These are phyloP conservation scores for Solanum neorickii DNA, from an alignment of 257 asterid species.

Conservation along the genomic window DNA sequence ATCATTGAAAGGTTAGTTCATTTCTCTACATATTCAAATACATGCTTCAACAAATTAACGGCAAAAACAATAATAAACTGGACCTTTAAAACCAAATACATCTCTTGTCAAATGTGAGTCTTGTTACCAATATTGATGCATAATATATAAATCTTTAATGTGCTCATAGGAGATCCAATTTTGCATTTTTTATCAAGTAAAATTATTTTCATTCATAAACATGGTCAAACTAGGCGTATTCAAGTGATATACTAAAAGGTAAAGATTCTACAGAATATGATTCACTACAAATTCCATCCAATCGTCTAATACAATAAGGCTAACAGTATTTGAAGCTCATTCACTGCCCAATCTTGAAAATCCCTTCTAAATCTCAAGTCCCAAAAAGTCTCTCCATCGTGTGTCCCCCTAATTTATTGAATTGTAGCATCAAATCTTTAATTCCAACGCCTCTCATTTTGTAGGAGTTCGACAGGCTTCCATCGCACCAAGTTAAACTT, in stretches of 20 bases:
- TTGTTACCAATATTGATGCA: background rate
- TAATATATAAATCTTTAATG: background rate
- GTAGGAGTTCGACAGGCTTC: background rate
- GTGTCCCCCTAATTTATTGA: background rate
- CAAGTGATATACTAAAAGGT: background rate
- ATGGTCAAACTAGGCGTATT: background rate
- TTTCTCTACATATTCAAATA: background rate
- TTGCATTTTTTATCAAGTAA: background rate
- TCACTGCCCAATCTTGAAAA: background rate
- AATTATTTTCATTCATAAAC: background rate
- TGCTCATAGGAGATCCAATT: background rate
- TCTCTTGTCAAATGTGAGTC: background rate
- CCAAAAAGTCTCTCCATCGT: background rate
- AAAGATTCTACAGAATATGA: background rate
- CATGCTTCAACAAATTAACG: background rate
- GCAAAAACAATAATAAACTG: background rate
- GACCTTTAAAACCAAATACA: background rate
- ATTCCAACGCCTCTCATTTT: background rate
- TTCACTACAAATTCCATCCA: background rate
- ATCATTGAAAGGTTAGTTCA: slow-evolving; percentile 11
- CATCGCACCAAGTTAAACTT: background rate
- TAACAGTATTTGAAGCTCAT: background rate
- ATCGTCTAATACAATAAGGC: background rate
- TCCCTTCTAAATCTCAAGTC: background rate
- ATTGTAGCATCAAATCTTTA: background rate